Evolutionary conservation across 371 early-diverging fungal species (phyloP).

Genomic region (Mucor racemosus): DNA sequence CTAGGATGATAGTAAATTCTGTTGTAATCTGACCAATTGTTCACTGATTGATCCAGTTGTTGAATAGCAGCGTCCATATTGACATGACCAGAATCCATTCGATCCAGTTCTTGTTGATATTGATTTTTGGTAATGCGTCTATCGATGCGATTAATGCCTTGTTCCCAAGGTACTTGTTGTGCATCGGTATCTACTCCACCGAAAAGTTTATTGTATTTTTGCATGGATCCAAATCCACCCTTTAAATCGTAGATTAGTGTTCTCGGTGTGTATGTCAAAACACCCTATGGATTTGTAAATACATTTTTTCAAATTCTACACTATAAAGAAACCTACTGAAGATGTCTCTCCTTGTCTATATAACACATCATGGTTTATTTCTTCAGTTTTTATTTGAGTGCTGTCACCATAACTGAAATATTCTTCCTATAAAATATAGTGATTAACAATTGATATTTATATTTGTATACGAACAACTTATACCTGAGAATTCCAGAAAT

Average conservation of each 20-base stretch:
- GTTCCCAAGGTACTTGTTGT: constrained; percentile 44
- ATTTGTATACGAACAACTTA: neutral
- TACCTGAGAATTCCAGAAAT: constrained; percentile 93
- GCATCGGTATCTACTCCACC: constrained; percentile 16
- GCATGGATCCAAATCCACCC: constrained; percentile 76
- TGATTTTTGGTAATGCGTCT: constrained; percentile 49
- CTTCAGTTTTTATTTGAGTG: constrained; percentile 25
- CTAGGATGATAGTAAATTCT: constrained; percentile 78
- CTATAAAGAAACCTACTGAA: constrained; percentile 29
- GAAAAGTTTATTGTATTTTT: constrained; percentile 68
- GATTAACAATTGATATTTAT: neutral
- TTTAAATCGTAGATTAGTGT: constrained; percentile 78
- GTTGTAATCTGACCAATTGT: constrained; percentile 85
- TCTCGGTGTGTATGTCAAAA: constrained; percentile 78
- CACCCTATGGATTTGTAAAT: constrained; percentile 47
- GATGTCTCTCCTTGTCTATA: constrained; percentile 55
- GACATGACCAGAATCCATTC: constrained; percentile 36
- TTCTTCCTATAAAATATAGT: constrained; percentile 39
- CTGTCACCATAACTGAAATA: constrained; percentile 46
- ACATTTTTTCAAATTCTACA: neutral
- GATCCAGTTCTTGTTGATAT: constrained; percentile 61
- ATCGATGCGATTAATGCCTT: constrained; percentile 48
- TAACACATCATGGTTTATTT: constrained; percentile 61
- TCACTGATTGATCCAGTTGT: constrained; percentile 47
- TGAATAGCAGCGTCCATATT: constrained; percentile 31